Evolutionary conservation across 2,329 filamentous ascomycete species (phyloP).

Genomic region (Teratosphaeria gauchensis): DNA sequence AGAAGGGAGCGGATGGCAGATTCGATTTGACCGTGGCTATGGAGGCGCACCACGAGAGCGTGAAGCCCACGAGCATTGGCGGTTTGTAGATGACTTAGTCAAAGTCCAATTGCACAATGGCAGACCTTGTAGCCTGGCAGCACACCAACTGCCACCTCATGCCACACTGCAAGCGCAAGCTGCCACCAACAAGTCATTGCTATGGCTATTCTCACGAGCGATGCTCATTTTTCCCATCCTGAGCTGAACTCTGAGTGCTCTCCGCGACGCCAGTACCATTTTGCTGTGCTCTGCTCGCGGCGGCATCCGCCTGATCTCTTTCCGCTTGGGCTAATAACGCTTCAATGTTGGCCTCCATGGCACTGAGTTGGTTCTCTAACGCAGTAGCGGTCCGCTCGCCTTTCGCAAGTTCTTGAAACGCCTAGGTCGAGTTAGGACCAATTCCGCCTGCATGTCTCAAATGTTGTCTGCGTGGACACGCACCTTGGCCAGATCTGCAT

Average conservation of each 20-base stretch:
- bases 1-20: constrained; percentile 59
- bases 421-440: constrained; percentile 23
- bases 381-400: constrained; percentile 48
- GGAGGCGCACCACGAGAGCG: constrained; percentile 23
- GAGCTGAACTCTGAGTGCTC: background rate
- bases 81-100: constrained; percentile 13
- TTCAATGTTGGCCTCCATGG: constrained; percentile 47
- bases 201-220: background rate
- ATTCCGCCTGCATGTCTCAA: background rate
- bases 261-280: background rate
- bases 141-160: background rate
- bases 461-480: background rate
- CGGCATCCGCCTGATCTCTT: constrained; percentile 26
- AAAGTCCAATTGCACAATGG: background rate
- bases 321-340: constrained; percentile 41
- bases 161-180: background rate
- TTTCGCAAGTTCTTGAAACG: constrained; percentile 42
- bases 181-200: background rate
- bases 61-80: constrained; percentile 25
- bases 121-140: background rate
- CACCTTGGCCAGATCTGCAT: constrained; percentile 19
- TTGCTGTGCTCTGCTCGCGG: background rate
- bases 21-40: constrained; percentile 45
- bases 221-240: background rate
- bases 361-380: constrained; percentile 45